Evolutionary conservation across 257 asterid species (phyloP).

Genomic region (Solanum piurae): DNA sequence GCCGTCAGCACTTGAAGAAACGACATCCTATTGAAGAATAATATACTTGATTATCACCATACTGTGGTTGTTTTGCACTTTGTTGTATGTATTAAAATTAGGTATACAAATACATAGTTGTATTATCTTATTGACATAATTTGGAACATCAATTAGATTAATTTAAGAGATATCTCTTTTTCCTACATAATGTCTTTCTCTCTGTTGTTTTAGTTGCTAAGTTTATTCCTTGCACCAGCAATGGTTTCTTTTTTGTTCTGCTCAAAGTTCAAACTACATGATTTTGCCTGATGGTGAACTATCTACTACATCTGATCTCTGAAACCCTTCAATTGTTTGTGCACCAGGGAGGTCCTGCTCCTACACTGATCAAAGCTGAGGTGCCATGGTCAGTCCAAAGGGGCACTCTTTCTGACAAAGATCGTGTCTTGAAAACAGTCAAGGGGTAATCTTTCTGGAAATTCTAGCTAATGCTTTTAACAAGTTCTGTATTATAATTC

Average conservation of each 20-base stretch:
- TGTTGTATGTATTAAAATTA: neutral
- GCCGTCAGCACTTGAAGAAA: neutral
- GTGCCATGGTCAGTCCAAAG: constrained; percentile 12
- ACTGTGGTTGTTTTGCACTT: neutral
- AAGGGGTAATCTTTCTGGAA: constrained; percentile 10
- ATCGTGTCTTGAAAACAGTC: constrained; percentile 12
- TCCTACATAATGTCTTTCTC: neutral
- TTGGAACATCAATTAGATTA: neutral
- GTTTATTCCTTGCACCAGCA: neutral
- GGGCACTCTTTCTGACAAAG: constrained; percentile 10
- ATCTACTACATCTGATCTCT: neutral
- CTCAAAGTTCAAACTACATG: neutral
- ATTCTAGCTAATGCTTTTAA: neutral
- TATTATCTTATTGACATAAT: neutral
- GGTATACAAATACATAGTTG: neutral
- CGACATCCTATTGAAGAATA: neutral
- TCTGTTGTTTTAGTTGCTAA: neutral
- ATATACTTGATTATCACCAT: neutral
- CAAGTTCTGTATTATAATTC: neutral
- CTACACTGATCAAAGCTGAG: constrained; percentile 13
- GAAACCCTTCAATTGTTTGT: constrained; percentile 4
- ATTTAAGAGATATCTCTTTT: neutral
- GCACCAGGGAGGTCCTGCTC: constrained; percentile 40
- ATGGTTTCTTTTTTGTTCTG: neutral
- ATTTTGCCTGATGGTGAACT: neutral